A percentile compares a stretch with the other conserved stretches of the same genome.
Evolutionary conservation across 2,329 filamentous ascomycete species (phyloP).

Genomic region (Penicillium crustosum): DNA sequence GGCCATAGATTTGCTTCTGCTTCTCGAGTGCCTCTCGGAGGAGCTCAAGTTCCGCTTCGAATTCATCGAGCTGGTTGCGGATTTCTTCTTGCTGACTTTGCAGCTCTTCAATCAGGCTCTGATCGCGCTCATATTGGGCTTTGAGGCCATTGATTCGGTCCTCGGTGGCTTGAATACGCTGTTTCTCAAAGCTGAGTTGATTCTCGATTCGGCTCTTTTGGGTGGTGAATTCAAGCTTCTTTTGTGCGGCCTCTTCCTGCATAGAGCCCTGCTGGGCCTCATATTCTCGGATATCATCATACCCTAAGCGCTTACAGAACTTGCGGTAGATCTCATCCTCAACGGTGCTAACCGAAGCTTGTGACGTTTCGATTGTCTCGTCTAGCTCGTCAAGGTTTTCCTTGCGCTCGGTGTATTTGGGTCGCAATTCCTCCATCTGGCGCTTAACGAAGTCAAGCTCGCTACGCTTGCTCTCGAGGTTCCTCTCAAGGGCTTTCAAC

Average conservation of each 20-base stretch:
- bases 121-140: constrained; percentile 64
- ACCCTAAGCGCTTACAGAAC: constrained; percentile 86
- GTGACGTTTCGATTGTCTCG: constrained; percentile 55
- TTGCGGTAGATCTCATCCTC: constrained; percentile 83
- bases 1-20: constrained; percentile 65
- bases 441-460: constrained; percentile 72
- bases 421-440: constrained; percentile 72
- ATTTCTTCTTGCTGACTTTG: constrained; percentile 72
- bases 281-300: constrained; percentile 86
- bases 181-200: constrained; percentile 64
- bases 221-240: constrained; percentile 80
- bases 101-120: constrained; percentile 68
- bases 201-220: constrained; percentile 67
- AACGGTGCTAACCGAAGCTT: constrained; percentile 70
- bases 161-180: constrained; percentile 68
- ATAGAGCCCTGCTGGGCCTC: constrained; percentile 89
- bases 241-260: constrained; percentile 85
- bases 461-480: constrained; percentile 78
- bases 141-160: constrained; percentile 69
- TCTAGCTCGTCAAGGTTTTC: constrained; percentile 65
- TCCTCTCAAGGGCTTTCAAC: constrained; percentile 73
- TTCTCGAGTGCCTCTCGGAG: constrained; percentile 70
- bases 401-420: constrained; percentile 73
- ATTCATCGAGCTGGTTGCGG: constrained; percentile 68
- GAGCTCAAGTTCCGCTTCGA: constrained; percentile 74